Percentiles rank a stretch among this genome's conserved stretches.
These are phyloP conservation scores for Wallacemonas sp. DNA, from an alignment of 208 protist genomes.

Conservation along the genomic window DNA sequence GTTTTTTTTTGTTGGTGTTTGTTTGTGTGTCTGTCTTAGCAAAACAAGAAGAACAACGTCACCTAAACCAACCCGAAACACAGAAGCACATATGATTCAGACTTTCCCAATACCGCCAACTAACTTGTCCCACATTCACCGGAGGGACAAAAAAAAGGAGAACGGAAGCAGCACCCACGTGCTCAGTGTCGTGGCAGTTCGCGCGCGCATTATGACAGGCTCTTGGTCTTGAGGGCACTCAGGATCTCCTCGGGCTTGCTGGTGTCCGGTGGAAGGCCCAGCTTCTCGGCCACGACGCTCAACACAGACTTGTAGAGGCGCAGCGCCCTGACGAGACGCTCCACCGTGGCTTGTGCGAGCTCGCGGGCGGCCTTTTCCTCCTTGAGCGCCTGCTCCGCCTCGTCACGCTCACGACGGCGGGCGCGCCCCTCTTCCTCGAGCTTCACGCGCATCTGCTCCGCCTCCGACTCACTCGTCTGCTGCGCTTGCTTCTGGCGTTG, in stretches of 20 bases:
- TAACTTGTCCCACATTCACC: no score
- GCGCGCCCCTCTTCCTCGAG: conserved; percentile 47
- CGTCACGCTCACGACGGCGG: conserved; percentile 39
- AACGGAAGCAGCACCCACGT: no score
- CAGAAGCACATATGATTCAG: no score
- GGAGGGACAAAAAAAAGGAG: no score
- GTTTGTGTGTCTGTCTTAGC: no score
- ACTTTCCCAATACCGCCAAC: no score
- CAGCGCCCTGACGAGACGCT: conserved; percentile 43
- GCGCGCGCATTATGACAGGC: conserved; percentile 8
- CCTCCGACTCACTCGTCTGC: conserved; percentile 37
- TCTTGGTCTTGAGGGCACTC: conserved; percentile 22
- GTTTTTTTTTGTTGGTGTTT: no score
- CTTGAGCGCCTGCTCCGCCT: conserved; percentile 29
- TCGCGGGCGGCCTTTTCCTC: conserved; percentile 38
- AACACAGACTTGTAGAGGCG: neutral
- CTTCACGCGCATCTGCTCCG: conserved; percentile 51
- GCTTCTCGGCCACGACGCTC: conserved; percentile 26
- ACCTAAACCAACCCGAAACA: no score
- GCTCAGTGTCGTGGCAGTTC: no score
- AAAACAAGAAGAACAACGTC: no score
- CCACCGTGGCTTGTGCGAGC: conserved; percentile 51
- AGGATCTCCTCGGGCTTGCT: conserved; percentile 56
- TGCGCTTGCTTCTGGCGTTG: conserved; percentile 47
- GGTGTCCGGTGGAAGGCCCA: conserved; percentile 17